Evolutionary conservation across 192 early-diverging fungal species (phyloP), one percentile per base, ranked within the genome.

Genomic region (Diversispora epigaea): DNA sequence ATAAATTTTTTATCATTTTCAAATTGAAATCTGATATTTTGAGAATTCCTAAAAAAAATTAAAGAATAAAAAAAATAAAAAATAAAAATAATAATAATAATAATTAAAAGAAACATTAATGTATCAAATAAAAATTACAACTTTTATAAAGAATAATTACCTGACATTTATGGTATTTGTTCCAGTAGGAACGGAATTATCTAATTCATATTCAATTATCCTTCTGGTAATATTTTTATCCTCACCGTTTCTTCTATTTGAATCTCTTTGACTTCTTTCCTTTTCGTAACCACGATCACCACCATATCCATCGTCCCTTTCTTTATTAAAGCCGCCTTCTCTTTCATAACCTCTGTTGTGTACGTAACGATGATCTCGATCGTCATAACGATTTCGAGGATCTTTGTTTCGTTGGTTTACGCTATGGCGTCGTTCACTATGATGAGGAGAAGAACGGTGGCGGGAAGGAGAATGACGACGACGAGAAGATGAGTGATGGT

Each of bases 131-230:
- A 32, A 32, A 32, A 32, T 1, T 32, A 32, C 25, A 32, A 32
- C 25, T 32, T 32, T 32, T 43, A 50, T 44, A 32, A 75, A 67
- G 41, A 45, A 12, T 47, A 12, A 12, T 19, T 15, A 74, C 57
- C 44, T 74, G 19, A 21, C 44, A 44, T 63, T 32, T 32, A 32
- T 32, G 25, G 25, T 32, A 32, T 32, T 14, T 11, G 60, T 63
- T 14, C 47, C 72, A 50, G 15, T 63, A 7, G 58, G 47, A 40
- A 75, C 32, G 9, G 45, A 22, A 45, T 17, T 6, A 50, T 68
- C 71, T 80, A 79, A 73, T 76, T 52, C 79, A 78, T 32, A 79
- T 78, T 40, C 78, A 74, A 64, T 77, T 6, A 79, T 77, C 5
- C 77, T 73, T 44, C 81, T 73, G 39, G 67, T 56, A 6, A 44